phyloP scores from a whole-genome alignment of 352 stramenopile species.

The Phytophthora kernoviae region DNA sequence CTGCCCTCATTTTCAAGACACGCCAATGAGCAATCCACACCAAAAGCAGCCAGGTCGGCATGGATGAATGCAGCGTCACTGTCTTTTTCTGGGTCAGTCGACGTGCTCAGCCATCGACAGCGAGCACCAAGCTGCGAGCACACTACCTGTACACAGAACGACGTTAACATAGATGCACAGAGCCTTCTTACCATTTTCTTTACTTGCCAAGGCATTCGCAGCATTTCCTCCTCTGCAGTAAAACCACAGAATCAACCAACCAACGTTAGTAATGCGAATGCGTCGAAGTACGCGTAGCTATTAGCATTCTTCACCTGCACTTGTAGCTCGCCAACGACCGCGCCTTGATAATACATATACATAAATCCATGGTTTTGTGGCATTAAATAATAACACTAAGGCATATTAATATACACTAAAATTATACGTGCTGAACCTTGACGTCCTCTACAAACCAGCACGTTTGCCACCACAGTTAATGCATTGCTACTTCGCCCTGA shows the following conservation, averaged over 20 bases:
- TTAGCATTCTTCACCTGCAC: slow-evolving; percentile 35
- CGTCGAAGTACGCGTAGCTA: neutral
- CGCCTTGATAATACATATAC: slow-evolving; percentile 28
- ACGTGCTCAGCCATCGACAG: slow-evolving; percentile 69
- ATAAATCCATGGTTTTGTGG: neutral
- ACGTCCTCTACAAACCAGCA: slow-evolving; percentile 20
- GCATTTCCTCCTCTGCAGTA: slow-evolving; percentile 62
- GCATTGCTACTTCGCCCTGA: neutral
- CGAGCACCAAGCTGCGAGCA: slow-evolving; percentile 57
- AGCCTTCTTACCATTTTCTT: neutral
- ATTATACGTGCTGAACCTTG: slow-evolving; percentile 1
- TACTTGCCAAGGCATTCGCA: slow-evolving; percentile 60
- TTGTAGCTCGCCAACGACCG: slow-evolving; percentile 55
- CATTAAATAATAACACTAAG: neutral
- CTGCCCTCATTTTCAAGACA: slow-evolving; percentile 44
- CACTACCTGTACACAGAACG: slow-evolving; percentile 39
- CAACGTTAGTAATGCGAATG: neutral
- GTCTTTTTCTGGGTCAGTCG: slow-evolving; percentile 55
- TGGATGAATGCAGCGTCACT: slow-evolving; percentile 59
- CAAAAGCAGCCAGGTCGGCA: slow-evolving; percentile 44
- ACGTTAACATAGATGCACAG: neutral
- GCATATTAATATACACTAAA: too few relatives aligned
- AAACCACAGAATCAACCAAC: neutral
- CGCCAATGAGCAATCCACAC: slow-evolving; percentile 51
- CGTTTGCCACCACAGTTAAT: neutral